Evolutionary conservation across 2,329 filamentous ascomycete species (phyloP), one percentile per base, ranked within the genome.

Genomic region (Colletotrichum sp.): DNA sequence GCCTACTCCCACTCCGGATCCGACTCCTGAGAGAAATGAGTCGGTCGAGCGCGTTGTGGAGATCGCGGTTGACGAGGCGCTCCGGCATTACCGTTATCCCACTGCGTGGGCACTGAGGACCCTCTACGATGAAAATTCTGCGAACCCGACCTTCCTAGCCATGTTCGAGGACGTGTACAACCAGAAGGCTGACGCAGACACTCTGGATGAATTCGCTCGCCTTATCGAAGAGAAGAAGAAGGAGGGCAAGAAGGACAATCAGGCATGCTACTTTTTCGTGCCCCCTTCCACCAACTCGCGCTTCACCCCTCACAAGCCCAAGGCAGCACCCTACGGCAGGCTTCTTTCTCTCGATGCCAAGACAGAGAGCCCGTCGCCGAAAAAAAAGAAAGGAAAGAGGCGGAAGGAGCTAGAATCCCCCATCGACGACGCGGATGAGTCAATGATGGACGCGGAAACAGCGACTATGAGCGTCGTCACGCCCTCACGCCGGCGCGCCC

Each of bases 61-160:
- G 79, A 78, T 82, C 36, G 90, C 90, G n/a, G 89, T 92, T 34
- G 87, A 90, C 12, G 86, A 91, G 78, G 90, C 90, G 7, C 81
- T 93, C 63, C 83, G 85, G 73, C 86, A 89, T 78, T 85, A 86
- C 75, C 88, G 89, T 72, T 92, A 90, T 79, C 89, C 90, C 68
- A 92, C 90, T 11, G 91, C 91, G 3, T 92, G 87, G 84, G 90
- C 91, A 55, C 84, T 93, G 73, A 86, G 90, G 67, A 87, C 86
- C 16, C 84, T 92, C 73, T 92, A 91, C 80, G 90, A 92, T 76
- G 89, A 92, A 78, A 86, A 88, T 73, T 84, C 85, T 58, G 80
- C 83, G 51, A 86, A 91, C 76, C 81, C 85, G 18, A 82, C 83
- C 43, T 90, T 92, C 77, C 83, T 92, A 72, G 82, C 84, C 75